Conservation (phyloP, 768 basidiomycete species). For the Rhodocollybia butyracea region DNA sequence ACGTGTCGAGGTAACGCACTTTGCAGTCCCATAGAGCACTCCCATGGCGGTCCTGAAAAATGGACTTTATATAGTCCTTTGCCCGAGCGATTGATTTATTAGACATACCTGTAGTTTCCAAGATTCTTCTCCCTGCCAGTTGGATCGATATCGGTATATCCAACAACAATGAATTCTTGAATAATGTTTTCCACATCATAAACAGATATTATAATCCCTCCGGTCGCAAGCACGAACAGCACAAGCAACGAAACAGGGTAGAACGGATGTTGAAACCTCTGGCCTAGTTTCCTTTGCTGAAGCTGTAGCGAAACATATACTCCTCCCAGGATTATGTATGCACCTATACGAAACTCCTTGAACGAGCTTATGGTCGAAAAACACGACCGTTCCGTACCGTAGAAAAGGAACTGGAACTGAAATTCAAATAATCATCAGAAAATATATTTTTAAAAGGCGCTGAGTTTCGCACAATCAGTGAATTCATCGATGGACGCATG, state of each 20-base stretch:
- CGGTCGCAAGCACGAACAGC: slow-evolving; percentile 4
- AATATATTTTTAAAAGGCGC: neutral
- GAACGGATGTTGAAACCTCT: neutral
- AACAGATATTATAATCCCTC: neutral
- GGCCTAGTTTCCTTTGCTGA: neutral
- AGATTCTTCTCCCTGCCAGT: neutral
- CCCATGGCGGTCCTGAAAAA: neutral
- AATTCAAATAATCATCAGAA: neutral
- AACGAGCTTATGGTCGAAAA: neutral
- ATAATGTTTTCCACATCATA: neutral
- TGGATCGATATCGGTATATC: neutral
- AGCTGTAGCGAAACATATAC: neutral
- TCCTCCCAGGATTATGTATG: neutral
- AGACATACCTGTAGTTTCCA: neutral
- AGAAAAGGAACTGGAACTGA: slow-evolving; percentile 2
- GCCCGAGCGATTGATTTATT: neutral
- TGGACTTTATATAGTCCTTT: no score
- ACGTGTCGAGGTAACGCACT: neutral
- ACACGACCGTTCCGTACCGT: neutral
- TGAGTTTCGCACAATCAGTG: neutral
- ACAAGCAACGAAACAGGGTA: slow-evolving; percentile 1
- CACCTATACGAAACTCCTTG: no score
- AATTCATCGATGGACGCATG: neutral
- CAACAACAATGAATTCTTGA: neutral
- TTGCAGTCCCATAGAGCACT: neutral